Evolutionary conservation across 2,329 filamentous ascomycete species (phyloP), one percentile per base, ranked within the genome.

Genomic region (Penicillium crustosum): DNA sequence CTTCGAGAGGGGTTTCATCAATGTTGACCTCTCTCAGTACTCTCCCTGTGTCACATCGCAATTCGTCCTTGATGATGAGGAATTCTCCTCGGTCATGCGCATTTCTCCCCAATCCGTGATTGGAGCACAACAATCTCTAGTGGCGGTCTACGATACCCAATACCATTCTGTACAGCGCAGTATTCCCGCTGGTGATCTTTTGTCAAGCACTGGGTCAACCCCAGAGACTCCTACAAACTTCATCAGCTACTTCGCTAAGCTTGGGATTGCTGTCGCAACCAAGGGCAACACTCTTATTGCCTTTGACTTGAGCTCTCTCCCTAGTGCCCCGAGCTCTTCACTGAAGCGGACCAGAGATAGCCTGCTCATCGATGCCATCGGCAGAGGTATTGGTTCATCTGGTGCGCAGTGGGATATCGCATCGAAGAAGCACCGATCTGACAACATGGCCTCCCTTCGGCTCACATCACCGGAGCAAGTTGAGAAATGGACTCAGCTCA

Each of bases 61-160:
- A 19, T 72, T 79, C 38, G 68, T 77, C 17, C 67, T 77, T 6
- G 66, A 72, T 31, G 66, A 72, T 38, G 73, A 75, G 35, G 55
- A 65, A 5, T 76, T 77, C 45, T 75, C 73, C 1, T 79, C 77
- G 2, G 62, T 77, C 33, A 73, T 79, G 70, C 76, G 77, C 31
- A 69, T 79, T 42, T 78, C 77, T 6, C 69, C 75, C 6, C 73
- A 75, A 45, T 73, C 73, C 15, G 71, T 79, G 13, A 76, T 79
- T 51, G 76, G 69, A 9, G 75, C 75, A 9, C 73, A 71, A 25
- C 66, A 75, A 39, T 77, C 76, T 17, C 66, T 74, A n/a, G 65
- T 81, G 25, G 76, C 74, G 2, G 63, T 81, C 7, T 78, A 79
- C 53, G 77, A 80, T 61, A 75, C 78, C n/a, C 75, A 77, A 48